A percentile compares a stretch with the other conserved stretches of the same genome.
These are phyloP conservation scores for Aspergillus campestris DNA, from an alignment of 495 filamentous ascomycete species.

Conservation along the genomic window DNA sequence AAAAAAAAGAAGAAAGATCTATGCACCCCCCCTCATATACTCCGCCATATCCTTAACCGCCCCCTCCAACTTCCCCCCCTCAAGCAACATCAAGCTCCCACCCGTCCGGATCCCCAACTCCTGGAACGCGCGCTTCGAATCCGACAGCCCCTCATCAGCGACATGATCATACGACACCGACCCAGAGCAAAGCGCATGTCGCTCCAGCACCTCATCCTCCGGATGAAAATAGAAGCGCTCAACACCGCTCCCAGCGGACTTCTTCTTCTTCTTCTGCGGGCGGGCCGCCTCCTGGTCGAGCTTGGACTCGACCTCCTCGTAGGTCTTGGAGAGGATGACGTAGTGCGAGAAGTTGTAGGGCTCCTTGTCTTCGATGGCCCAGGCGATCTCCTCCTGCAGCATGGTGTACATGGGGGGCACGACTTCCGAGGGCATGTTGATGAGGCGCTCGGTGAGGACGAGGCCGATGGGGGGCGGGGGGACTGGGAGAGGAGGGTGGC, in stretches of 20 bases:
- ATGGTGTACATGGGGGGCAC: constrained; percentile 95
- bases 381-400: constrained; percentile 86
- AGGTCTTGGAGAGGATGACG: constrained; percentile 81
- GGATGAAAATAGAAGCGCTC: constrained; percentile 86
- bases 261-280: constrained; percentile 71
- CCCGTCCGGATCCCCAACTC: constrained; percentile 81
- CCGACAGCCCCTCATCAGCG: constrained; percentile 65
- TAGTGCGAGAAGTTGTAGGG: constrained; percentile 93
- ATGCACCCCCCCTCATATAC: constrained; percentile 47
- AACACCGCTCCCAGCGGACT: constrained; percentile 32
- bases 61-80: constrained; percentile 55
- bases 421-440: constrained; percentile 91
- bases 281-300: constrained; percentile 62
- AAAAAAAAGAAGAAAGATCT: background rate
- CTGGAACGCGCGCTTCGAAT: constrained; percentile 89
- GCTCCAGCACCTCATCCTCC: constrained; percentile 85
- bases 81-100: constrained; percentile 73
- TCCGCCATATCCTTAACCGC: constrained; percentile 64
- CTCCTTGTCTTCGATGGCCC: constrained; percentile 83
- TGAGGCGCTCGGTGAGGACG: constrained; percentile 79
- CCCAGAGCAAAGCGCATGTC: constrained; percentile 55
- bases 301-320: constrained; percentile 75
- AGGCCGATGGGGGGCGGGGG: constrained; percentile 59
- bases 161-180: constrained; percentile 71
- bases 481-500: constrained; percentile 45